A percentile compares a stretch with the other conserved stretches of the same genome.
Conservation (phyloP, 108 stramenopile genomes). For the Conticribra guillardii region DNA sequence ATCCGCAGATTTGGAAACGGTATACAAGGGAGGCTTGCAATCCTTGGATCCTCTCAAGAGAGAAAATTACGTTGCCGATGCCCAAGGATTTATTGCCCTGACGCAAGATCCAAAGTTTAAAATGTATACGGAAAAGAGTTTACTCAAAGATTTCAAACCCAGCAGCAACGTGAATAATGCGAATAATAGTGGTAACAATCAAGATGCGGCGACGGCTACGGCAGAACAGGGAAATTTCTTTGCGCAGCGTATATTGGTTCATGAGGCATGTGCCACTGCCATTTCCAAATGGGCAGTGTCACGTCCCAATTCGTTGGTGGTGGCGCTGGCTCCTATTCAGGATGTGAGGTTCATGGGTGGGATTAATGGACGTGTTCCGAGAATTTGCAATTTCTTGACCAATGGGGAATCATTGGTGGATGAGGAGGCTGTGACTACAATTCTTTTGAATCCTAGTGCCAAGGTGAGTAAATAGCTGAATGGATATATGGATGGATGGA, state of each 20-base stretch:
- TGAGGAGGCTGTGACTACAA: slow-evolving; percentile 79
- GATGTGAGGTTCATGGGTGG: slow-evolving; percentile 79
- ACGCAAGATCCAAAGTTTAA: slow-evolving; percentile 78
- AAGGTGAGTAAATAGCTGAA: slow-evolving; percentile 30
- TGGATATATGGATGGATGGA: too few relatives aligned
- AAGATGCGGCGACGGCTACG: slow-evolving; percentile 21
- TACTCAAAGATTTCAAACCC: slow-evolving; percentile 75
- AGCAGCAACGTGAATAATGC: neutral
- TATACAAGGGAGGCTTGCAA: slow-evolving; percentile 66
- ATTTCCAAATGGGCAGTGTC: slow-evolving; percentile 60
- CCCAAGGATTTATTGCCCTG: slow-evolving; percentile 75
- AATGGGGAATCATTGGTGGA: slow-evolving; percentile 48
- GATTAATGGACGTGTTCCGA: slow-evolving; percentile 78
- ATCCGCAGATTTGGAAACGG: slow-evolving; percentile 56
- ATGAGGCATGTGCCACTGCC: slow-evolving; percentile 79
- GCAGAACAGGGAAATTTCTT: slow-evolving; percentile 68
- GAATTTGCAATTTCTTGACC: slow-evolving; percentile 55
- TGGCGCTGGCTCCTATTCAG: slow-evolving; percentile 60
- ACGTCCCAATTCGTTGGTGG: slow-evolving; percentile 61
- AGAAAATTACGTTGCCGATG: slow-evolving; percentile 68
- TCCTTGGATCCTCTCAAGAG: slow-evolving; percentile 61
- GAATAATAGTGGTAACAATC: neutral
- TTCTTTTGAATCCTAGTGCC: slow-evolving; percentile 81
- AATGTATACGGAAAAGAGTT: slow-evolving; percentile 78
- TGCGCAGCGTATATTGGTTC: slow-evolving; percentile 76